Base-by-base conservation (phyloP, 139 green algal genomes). In the Gonium pectorale region DNA sequence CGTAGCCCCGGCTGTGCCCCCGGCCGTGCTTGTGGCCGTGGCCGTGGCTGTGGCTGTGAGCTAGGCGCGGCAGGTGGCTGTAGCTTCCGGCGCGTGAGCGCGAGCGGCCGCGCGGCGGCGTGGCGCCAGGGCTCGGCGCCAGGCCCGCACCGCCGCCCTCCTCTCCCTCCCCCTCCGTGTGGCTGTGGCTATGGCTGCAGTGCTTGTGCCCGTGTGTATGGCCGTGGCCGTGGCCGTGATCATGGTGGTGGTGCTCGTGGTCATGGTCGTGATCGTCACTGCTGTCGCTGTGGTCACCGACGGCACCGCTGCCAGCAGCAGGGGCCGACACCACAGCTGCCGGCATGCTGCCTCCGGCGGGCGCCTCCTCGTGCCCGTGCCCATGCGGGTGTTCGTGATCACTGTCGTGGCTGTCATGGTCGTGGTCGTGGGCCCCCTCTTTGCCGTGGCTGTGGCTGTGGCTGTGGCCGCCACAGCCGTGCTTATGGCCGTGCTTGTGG, bases 401-500 rank as follows among this genome's bases (percentile, higher is more conserved):
- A 35, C 49, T 33, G 33, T 49, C 35, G 33, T 29, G 5, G 49
- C 56, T 33, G 29, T 41, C 40, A 63, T 86, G 64, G 35, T 13
- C 31, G 6, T 88, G 41, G 49, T 62, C 63, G 60, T 90, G 51
- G 29, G n/a, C 82, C 75, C 92, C 86, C 2, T 26, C 81, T 33
- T 91, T 69, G 13, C 60, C 72, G 71, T 80, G 72, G 49, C 71
- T 26, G 33, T 68, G 31, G 11, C 37, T 49, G 4, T 59, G 67
- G 41, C 67, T 31, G 62, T 72, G 67, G 5, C 26, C 29, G 31
- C n/a, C 40, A 63, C 80, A 43, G 35, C 19, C 31, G 6, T 88
- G 41, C 62, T 62, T 51, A 46, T 90, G 51, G 29, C 37, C 82
- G 77, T 93, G 87, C 2, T 26, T 83, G 41, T 91, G 77, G 13